phyloP scores from a whole-genome alignment of 1,284 basidiomycete genomes.

The Pyrrhoderma noxium region DNA sequence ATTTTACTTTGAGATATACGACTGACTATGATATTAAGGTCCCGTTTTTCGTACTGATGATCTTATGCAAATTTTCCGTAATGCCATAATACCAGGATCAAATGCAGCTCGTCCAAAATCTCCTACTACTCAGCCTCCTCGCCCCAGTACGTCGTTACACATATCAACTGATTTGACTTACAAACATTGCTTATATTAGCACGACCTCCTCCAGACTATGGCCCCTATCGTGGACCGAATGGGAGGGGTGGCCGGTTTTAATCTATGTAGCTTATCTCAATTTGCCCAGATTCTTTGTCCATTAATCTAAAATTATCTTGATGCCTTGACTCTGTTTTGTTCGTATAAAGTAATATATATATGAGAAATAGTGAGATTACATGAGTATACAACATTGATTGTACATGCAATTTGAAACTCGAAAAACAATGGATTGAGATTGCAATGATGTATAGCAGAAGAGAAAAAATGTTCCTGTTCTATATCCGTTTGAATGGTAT shows the following conservation, averaged over 20 bases:
- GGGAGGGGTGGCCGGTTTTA: slow-evolving; percentile 23
- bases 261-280: neutral
- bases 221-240: slow-evolving; percentile 59
- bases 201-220: slow-evolving; percentile 54
- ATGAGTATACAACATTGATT: too few relatives aligned
- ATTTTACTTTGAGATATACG: slow-evolving; percentile 7
- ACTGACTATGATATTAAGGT: slow-evolving; percentile 36
- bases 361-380: too few relatives aligned
- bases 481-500: too few relatives aligned
- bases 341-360: too few relatives aligned
- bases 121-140: slow-evolving; percentile 41
- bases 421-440: too few relatives aligned
- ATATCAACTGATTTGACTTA: neutral
- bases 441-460: too few relatives aligned
- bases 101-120: slow-evolving; percentile 35
- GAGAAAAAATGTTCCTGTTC: too few relatives aligned
- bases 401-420: too few relatives aligned
- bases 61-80: slow-evolving; percentile 71
- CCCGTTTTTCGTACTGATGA: slow-evolving; percentile 85
- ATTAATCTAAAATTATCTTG: too few relatives aligned
- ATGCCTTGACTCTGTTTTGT: too few relatives aligned
- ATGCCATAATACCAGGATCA: slow-evolving; percentile 65
- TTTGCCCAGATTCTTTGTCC: too few relatives aligned
- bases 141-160: slow-evolving; percentile 29
- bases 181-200: slow-evolving; percentile 19